Base-by-base conservation (phyloP, 257 asterid species). In the Agastache rugosa region DNA sequence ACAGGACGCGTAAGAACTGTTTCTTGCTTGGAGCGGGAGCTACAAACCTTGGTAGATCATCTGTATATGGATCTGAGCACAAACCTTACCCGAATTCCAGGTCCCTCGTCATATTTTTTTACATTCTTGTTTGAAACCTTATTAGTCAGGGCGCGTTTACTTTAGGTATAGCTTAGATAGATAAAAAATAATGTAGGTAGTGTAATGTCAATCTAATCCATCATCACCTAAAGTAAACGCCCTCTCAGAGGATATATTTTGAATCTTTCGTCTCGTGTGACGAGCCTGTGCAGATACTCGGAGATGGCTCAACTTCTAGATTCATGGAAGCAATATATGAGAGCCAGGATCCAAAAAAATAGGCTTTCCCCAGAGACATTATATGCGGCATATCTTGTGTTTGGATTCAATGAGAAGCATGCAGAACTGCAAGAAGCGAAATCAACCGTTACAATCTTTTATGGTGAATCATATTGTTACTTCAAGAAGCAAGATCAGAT, bases 311-410 rank as follows among this genome's bases (percentile, higher is more conserved):
- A 51, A 65, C 79, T 79, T 42, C n/a, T 2, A 47, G 6, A 11
- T 10, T 15, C n/a, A n/a, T n/a, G n/a, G n/a, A n/a, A n/a, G n/a
- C n/a, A n/a, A n/a, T n/a, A n/a, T 35, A 2, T 16, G 25, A 64
- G 58, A 5, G 80, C 74, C 50, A 41, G 11, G 29, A 67, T 82
- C 2, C 61, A 67, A 44, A 50, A 72, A 53, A 8, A 54, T n/a
- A 65, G 37, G 78, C 56, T 83, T 12, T 76, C 79, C 19, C 60
- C 75, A 15, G 41, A 44, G 35, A 78, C 74, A 10, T 14, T 12
- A 8, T 82, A 78, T 35, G 80, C 72, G 23, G 82, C 78, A 16
- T 76, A 47, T 74, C 84, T 79, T 1, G 76, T 81, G 42, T 70
- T 55, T n/a, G 51, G 14, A n/a, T 47, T 77, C 54, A 8, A 22